A percentile compares a stretch with the other conserved stretches of the same genome.
These are phyloP conservation scores for Pontederia paniculata DNA, from an alignment of 176 grass and related monocot species.

Conservation along the genomic window DNA sequence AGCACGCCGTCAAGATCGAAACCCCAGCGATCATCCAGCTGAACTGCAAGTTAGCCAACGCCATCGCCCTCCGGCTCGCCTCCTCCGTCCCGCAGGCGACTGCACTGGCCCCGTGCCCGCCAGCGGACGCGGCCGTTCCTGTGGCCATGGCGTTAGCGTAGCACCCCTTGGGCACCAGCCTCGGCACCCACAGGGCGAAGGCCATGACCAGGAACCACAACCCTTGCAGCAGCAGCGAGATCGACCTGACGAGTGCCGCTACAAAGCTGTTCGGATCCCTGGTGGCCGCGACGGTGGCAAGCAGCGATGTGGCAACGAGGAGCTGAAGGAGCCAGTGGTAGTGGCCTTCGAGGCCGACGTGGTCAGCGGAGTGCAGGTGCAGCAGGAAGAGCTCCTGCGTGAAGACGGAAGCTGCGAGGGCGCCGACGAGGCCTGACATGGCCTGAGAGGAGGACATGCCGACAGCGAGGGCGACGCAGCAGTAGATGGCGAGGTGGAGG, in stretches of 20 bases:
- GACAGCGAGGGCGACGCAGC: slow-evolving; percentile 37
- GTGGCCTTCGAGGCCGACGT: slow-evolving; percentile 63
- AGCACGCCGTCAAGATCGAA: slow-evolving; percentile 36
- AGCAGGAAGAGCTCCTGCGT: slow-evolving; percentile 69
- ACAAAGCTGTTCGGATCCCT: slow-evolving; percentile 38
- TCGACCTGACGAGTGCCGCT: slow-evolving; percentile 37
- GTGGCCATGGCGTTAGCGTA: neutral
- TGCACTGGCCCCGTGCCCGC: slow-evolving; percentile 16
- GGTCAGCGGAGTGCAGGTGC: slow-evolving; percentile 60
- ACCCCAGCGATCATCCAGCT: slow-evolving; percentile 60
- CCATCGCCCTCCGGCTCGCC: slow-evolving; percentile 34
- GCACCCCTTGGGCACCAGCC: slow-evolving; percentile 49
- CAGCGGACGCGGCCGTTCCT: neutral
- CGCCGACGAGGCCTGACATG: slow-evolving; percentile 30
- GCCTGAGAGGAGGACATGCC: slow-evolving; percentile 21
- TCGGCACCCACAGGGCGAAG: slow-evolving; percentile 58
- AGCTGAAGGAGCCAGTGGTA: slow-evolving; percentile 92
- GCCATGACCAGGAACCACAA: slow-evolving; percentile 75
- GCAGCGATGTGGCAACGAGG: slow-evolving; percentile 21
- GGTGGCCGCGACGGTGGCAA: slow-evolving; percentile 22
- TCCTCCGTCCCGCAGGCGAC: slow-evolving; percentile 50
- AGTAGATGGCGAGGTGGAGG: slow-evolving; percentile 63
- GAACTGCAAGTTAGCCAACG: slow-evolving; percentile 65
- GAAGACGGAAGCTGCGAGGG: slow-evolving; percentile 61
- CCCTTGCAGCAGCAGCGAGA: slow-evolving; percentile 56